Evolutionary conservation across 2,329 filamentous ascomycete genomes (phyloP), one percentile per base, ranked within the genome.

Genomic region (Colletotrichum neosansevieriae): DNA sequence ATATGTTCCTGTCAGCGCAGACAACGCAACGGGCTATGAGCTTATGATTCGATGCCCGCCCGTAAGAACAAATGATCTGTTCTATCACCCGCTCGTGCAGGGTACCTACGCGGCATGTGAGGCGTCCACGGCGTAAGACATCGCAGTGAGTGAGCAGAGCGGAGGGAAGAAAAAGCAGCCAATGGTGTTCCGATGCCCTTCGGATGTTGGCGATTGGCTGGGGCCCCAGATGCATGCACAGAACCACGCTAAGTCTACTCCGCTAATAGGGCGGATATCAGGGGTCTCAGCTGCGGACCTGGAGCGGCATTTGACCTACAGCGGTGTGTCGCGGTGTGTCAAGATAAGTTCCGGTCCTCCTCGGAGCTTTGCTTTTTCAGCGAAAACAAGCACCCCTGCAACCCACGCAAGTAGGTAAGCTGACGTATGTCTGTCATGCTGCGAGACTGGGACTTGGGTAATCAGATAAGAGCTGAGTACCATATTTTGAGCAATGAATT

Each of bases 201-300:
- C 66, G 66, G 66, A 65, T 59, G 54, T 65, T 59, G 54, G 38
- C 57, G 49, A 68, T 68, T 68, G 65, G 65, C 56, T 45, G 56
- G 54, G n/a, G 24, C 42, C 29, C 6, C 24, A 10, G 10, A 13
- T 19, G 21, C 4, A 56, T 57, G 24, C 50, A 24, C 24, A 36
- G 36, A 49, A 53, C 19, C 34, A 54, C 45, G 61, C 61, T 59
- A 50, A 21, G 11, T 13, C n/a, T 24, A 54, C 60, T 66, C 66
- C 66, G 61, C 66, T 56, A 45, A 42, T 59, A 65, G 49, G 66
- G 65, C 65, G 54, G 45, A 53, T 19, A 36, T 34, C 38, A 54
- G 54, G 65, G 65, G 54, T 29, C 38, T 59, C 17, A 40, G 42
- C 19, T 19, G 51, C 17, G 58, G 29, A 58, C 56, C 53, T 51